Conservation (phyloP, 352 stramenopile genomes). For the Lagenidium sp. region DNA sequence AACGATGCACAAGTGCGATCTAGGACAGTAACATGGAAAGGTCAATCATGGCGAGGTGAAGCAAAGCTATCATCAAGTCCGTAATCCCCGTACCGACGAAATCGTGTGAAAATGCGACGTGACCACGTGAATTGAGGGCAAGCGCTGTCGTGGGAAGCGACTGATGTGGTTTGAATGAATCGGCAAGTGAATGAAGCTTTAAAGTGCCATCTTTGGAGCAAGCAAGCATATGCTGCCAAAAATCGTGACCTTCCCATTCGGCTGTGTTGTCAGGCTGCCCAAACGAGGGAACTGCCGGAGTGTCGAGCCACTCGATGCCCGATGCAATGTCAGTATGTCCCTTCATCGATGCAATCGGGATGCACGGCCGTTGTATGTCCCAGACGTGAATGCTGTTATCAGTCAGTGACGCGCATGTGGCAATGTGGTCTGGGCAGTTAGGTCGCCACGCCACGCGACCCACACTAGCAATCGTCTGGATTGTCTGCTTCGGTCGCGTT, state of each 20-base stretch:
- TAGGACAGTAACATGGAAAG: conserved; percentile 9
- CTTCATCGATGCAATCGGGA: conserved; percentile 81
- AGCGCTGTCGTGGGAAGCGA: conserved; percentile 62
- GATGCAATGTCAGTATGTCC: conserved; percentile 76
- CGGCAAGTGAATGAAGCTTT: conserved; percentile 77
- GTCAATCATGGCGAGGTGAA: too few relatives aligned
- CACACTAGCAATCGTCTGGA: conserved; percentile 82
- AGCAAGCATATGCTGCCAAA: conserved; percentile 84
- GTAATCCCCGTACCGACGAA: conserved; percentile 49
- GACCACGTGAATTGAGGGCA: conserved; percentile 69
- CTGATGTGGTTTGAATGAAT: conserved; percentile 78
- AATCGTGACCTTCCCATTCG: conserved; percentile 68
- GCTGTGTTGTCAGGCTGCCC: conserved; percentile 9
- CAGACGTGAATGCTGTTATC: conserved; percentile 86
- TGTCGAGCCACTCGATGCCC: conserved; percentile 82
- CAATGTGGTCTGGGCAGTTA: conserved; percentile 72
- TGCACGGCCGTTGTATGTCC: conserved; percentile 78
- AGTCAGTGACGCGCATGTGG: conserved; percentile 75
- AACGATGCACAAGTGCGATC: conserved; percentile 77
- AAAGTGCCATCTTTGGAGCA: conserved; percentile 85
- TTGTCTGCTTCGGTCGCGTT: conserved; percentile 71
- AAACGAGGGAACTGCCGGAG: conserved; percentile 28
- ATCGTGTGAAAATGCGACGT: conserved; percentile 78
- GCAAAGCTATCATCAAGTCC: too few relatives aligned
- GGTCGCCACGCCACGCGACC: conserved; percentile 73